phyloP scores from a whole-genome alignment of 2,329 filamentous ascomycete genomes.

The Alternaria solani region DNA sequence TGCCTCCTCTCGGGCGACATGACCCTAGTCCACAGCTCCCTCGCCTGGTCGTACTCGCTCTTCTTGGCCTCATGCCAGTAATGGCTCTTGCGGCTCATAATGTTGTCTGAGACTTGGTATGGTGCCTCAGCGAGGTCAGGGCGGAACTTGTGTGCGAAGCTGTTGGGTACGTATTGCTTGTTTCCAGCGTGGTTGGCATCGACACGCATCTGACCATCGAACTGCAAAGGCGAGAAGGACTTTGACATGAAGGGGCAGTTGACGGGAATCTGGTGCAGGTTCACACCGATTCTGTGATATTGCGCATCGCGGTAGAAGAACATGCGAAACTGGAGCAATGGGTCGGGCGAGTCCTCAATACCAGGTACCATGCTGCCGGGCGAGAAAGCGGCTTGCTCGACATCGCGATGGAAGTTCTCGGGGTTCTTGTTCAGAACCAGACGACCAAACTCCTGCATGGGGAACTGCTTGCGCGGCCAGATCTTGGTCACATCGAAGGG shows the following conservation, averaged over 20 bases:
- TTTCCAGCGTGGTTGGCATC: conserved; percentile 60
- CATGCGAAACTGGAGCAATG: conserved; percentile 35
- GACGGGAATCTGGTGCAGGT: conserved; percentile 60
- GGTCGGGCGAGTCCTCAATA: conserved; percentile 53
- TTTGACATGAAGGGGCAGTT: conserved; percentile 59
- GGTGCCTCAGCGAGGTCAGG: conserved; percentile 61
- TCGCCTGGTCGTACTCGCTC: conserved; percentile 62
- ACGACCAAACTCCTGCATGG: conserved; percentile 59
- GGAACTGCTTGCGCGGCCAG: conserved; percentile 60
- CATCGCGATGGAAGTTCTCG: conserved; percentile 60
- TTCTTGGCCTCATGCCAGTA: conserved; percentile 64
- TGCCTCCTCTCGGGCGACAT: conserved; percentile 57
- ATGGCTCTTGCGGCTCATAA: conserved; percentile 62
- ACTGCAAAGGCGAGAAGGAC: conserved; percentile 57
- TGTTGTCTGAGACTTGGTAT: conserved; percentile 59
- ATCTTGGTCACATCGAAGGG: conserved; percentile 64
- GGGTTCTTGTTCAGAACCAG: conserved; percentile 64
- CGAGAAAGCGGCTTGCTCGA: conserved; percentile 52
- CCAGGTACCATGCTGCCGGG: conserved; percentile 62
- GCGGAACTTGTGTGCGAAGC: conserved; percentile 61
- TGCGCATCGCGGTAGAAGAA: conserved; percentile 56
- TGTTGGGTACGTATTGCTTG: conserved; percentile 62
- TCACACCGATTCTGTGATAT: conserved; percentile 62
- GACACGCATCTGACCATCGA: conserved; percentile 59
- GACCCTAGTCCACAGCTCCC: conserved; percentile 58